Base-by-base conservation (phyloP, 352 stramenopile species). In the Globisporangium viniferum region DNA sequence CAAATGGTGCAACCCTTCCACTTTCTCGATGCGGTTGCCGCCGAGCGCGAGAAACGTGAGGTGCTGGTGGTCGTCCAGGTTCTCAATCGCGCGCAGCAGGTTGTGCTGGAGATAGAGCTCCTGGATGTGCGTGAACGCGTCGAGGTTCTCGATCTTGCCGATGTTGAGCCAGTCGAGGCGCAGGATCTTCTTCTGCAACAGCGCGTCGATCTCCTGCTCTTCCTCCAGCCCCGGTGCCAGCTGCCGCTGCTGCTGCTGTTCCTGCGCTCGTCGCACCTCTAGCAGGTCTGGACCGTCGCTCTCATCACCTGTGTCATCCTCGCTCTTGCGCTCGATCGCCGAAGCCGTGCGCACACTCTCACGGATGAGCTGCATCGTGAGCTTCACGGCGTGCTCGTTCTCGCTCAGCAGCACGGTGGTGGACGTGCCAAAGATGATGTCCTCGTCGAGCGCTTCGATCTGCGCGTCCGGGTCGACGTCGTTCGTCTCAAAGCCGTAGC, bases 101-200 rank as follows among this genome's bases (percentile, higher is more conserved):
- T 94, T 94, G 64, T 91, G 84, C 73, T 94, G 86, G 3, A 94
- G 74, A 63, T 92, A 92, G 33, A 94, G 62, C 65, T 92, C 84
- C 51, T 89, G 73, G 36, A 94, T 69, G 55, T 92, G 83, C 35
- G 79, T 88, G 58, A 91, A 91, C 55, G 76, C 84, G 33, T 94
- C 83, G 4, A 94, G 59, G 54, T 94, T 92, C 61, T 94, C 86
- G 44, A 94, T 90, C 58, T 77, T 74, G 35, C 78, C 74, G 31
- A 94, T 79, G 62, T 81, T 82, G 36, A 91, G 76, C 86, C 82
- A 92, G 75, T 94, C 86, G 5, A 94, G 53, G 4, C 86, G 78
- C 48, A 94, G 62, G 33, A 79, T 67, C 71, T 86, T 89, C 62
- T 86, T 85, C 22, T 67, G 53, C 36, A 93, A 67, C 55, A 94